phyloP scores from a whole-genome alignment of 495 filamentous ascomycete genomes.

The Daldinia caldariorum region DNA sequence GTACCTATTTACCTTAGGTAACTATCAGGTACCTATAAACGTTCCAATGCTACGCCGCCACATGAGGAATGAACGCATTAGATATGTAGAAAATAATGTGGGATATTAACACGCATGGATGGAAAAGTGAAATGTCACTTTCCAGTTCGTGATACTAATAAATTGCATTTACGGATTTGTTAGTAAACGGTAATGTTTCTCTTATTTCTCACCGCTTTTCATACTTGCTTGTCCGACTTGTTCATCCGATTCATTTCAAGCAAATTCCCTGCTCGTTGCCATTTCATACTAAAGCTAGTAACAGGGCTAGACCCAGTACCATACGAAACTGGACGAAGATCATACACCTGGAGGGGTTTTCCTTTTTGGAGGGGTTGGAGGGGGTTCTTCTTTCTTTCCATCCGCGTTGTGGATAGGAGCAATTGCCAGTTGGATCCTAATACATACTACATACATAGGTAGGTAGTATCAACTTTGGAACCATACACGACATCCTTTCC shows the following conservation, averaged over 20 bases:
- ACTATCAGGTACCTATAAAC: too few species aligned
- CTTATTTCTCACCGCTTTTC: conserved; percentile 29
- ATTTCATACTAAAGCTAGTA: not conserved
- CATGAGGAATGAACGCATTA: conserved; percentile 10
- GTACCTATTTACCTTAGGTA: too few species aligned
- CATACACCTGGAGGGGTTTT: conserved; percentile 2
- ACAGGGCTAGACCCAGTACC: conserved; percentile 21
- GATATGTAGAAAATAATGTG: too few species aligned
- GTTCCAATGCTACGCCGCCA: conserved; percentile 30
- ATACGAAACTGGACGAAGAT: conserved; percentile 31
- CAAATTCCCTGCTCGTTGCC: not conserved
- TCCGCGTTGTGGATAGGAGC: too few species aligned
- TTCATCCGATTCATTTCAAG: conserved; percentile 8
- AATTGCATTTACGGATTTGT: not conserved
- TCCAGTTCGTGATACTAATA: not conserved
- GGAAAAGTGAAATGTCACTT: too few species aligned
- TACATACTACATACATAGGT: too few species aligned
- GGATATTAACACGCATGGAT: too few species aligned
- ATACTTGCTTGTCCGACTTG: not conserved
- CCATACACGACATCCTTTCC: too few species aligned
- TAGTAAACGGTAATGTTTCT: not conserved
- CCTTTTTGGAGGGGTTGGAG: too few species aligned
- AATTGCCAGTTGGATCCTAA: not conserved
- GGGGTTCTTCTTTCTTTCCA: too few species aligned
- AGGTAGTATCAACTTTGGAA: not conserved